A percentile compares a stretch with the other conserved stretches of the same genome.
Conservation (phyloP, 768 basidiomycete genomes). For the Austroboletus eburneus region DNA sequence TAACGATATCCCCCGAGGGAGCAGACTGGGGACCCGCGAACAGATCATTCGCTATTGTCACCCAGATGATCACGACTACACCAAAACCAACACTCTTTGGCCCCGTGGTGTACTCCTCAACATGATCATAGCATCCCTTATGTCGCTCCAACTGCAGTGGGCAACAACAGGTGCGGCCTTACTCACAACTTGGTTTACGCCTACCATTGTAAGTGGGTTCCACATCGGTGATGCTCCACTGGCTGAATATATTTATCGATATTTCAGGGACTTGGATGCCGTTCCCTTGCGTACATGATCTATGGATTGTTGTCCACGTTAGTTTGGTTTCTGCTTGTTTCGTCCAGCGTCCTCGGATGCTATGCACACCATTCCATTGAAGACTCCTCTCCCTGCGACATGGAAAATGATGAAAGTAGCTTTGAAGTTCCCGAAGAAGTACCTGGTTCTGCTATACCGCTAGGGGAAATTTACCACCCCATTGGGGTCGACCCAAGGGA, state of each 20-base stretch:
- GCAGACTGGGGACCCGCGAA: slow-evolving; percentile 15
- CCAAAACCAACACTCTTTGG: slow-evolving; percentile 9
- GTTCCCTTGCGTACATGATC: slow-evolving; percentile 29
- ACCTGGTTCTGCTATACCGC: too few species aligned
- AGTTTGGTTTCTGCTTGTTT: slow-evolving; percentile 29
- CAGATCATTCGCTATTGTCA: slow-evolving; percentile 22
- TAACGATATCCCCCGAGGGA: slow-evolving; percentile 6
- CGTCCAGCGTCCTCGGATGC: slow-evolving; percentile 26
- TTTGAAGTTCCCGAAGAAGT: too few species aligned
- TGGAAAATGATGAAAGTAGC: neutral
- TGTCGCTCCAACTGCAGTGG: slow-evolving; percentile 32
- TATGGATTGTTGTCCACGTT: slow-evolving; percentile 28
- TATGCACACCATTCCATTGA: slow-evolving; percentile 9
- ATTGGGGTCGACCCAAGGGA: too few species aligned
- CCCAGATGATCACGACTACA: slow-evolving; percentile 1
- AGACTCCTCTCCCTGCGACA: neutral
- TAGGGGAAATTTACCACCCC: too few species aligned
- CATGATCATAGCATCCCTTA: slow-evolving; percentile 28
- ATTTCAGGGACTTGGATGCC: slow-evolving; percentile 31
- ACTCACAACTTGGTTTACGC: slow-evolving; percentile 27
- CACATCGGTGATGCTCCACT: neutral
- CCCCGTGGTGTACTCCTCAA: slow-evolving; percentile 22
- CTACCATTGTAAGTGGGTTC: slow-evolving; percentile 22
- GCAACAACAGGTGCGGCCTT: slow-evolving; percentile 28
- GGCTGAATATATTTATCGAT: neutral